These are phyloP conservation scores for Xerophyta viscosa DNA, from an alignment of 106 monocot genomes.

Conservation along the genomic window DNA sequence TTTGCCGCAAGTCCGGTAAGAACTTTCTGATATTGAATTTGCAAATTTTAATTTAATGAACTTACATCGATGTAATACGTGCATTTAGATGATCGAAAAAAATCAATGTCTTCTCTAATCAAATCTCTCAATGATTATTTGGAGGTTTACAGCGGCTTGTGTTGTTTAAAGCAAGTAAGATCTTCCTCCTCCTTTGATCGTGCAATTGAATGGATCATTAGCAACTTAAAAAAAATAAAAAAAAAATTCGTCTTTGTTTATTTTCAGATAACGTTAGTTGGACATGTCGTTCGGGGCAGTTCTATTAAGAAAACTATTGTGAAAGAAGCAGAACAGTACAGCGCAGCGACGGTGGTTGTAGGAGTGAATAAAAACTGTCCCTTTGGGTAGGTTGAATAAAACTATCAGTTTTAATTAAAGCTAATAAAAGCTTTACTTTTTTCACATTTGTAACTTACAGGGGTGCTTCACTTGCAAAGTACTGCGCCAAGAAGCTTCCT, in stretches of 20 bases:
- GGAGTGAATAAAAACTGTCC: conserved; percentile 44
- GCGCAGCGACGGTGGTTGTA: conserved; percentile 50
- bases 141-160: conserved; percentile 34
- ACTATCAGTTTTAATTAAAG: background rate
- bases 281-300: conserved; percentile 50
- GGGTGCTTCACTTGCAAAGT: conserved; percentile 61
- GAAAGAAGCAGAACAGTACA: conserved; percentile 56
- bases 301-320: conserved; percentile 57
- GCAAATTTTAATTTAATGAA: background rate
- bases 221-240: no score
- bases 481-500: conserved; percentile 74
- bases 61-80: no score
- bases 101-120: conserved; percentile 25
- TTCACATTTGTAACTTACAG: no score
- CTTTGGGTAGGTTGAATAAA: conserved; percentile 43
- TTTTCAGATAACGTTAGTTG: conserved; percentile 57
- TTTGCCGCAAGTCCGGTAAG: conserved; percentile 54
- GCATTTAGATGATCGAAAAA: conserved; percentile 22
- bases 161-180: conserved; percentile 43
- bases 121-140: conserved; percentile 44
- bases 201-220: no score
- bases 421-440: no score
- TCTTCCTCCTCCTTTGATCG: no score
- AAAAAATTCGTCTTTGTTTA: no score
- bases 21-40: background rate